Conservation (phyloP, 1,139 yeast genomes). For the Diutina ranongensis region DNA sequence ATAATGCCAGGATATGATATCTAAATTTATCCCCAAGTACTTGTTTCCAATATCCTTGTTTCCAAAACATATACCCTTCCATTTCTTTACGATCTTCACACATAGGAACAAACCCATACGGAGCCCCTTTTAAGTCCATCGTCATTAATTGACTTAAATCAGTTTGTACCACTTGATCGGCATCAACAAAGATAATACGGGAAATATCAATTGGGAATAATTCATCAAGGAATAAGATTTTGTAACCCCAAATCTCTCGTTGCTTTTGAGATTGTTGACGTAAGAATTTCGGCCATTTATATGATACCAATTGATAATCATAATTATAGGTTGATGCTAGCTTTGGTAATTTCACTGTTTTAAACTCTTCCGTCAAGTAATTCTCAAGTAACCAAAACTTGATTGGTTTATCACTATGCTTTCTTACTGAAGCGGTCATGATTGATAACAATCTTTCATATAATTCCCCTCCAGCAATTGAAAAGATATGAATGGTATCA, state of each 20-base stretch:
- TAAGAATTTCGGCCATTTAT: constrained; percentile 90
- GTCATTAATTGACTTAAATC: constrained; percentile 60
- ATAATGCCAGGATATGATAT: constrained; percentile 81
- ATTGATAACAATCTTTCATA: constrained; percentile 65
- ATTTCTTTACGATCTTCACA: constrained; percentile 70
- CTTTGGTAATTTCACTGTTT: constrained; percentile 40
- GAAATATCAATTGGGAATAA: constrained; percentile 70
- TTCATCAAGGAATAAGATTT: constrained; percentile 76
- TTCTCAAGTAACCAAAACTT: constrained; percentile 87
- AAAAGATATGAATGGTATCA: constrained; percentile 55
- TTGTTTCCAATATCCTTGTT: constrained; percentile 79
- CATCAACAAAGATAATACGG: constrained; percentile 74
- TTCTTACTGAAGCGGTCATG: constrained; percentile 70
- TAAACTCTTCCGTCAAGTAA: constrained; percentile 61
- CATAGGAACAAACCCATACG: constrained; percentile 84
- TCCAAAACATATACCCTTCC: constrained; percentile 90
- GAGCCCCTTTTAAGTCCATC: constrained; percentile 61
- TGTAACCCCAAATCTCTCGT: constrained; percentile 80
- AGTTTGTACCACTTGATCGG: constrained; percentile 68
- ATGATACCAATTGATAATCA: constrained; percentile 62
- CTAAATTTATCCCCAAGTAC: constrained; percentile 44
- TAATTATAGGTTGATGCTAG: constrained; percentile 48
- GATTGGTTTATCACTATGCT: constrained; percentile 47
- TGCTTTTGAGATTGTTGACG: constrained; percentile 66
- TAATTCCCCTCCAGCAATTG: constrained; percentile 69